Base-by-base conservation (phyloP, 768 basidiomycete genomes). In the Dentipellis fragilis region DNA sequence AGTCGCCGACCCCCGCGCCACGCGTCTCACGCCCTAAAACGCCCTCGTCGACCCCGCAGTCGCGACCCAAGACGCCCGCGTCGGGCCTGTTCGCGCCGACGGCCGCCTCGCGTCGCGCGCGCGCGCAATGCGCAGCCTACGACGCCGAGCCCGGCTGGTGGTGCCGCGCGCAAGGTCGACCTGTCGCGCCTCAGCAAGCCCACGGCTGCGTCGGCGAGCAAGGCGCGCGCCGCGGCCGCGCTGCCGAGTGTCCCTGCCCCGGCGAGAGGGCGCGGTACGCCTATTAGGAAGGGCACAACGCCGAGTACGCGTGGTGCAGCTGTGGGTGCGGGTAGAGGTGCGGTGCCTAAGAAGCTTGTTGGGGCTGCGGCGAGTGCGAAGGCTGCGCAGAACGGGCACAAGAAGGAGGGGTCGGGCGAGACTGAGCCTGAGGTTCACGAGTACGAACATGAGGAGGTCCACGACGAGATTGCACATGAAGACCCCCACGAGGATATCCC, bases 21-120 rank as follows among this genome's bases (percentile, higher is more conserved):
- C 77, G 78, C 10, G 70, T 76, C 5, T 80, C 49, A 23, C 64
- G 66, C 16, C 47, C 66, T 3, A 64, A 66, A 58, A 67, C 64
- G 17, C 65, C 64, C 38, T 40, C 53, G 19, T 54, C 62, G 16
- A 66, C 63, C 14, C 65, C 63, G 40, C 29, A 51, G 19, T 55
- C 62, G 21, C 61, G 67, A 12, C 60, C 69, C 34, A 66, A 66
- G 58, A 68, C 71, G 1, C 69, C 84, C 2, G 78, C 81, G 5
- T 73, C 80, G 1, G 83, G 86, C 11, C 67, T 90, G 19, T 89
- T 85, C 63, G 88, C 89, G 7, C 89, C 89, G 0, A 92, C 89
- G 1, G 89, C 88, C 0, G 86, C 89, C 3, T 89, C 88, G 9
- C 78, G n/a, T 91, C 8, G 89, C 89, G 0, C 78, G 75, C 51